Percentiles rank a stretch among this genome's conserved stretches.
These are phyloP conservation scores for Pinus albicaulis DNA, from an alignment of 75 land plant species.

Conservation along the genomic window DNA sequence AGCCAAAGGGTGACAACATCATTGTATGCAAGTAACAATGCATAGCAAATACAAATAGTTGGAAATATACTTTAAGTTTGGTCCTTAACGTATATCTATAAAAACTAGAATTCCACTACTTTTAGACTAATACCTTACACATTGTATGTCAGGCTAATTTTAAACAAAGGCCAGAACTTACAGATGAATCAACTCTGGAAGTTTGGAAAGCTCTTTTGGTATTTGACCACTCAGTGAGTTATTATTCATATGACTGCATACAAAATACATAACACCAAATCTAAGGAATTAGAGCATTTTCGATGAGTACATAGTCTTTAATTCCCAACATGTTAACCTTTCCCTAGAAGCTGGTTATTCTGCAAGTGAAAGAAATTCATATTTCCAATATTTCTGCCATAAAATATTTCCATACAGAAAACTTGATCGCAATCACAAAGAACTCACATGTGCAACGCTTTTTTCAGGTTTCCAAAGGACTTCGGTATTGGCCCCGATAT, in stretches of 20 bases:
- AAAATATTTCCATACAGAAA: not conserved
- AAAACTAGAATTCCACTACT: conserved; percentile 1
- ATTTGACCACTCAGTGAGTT: conserved; percentile 71
- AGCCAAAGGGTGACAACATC: not conserved
- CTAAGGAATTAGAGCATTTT: not conserved
- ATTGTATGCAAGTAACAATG: not conserved
- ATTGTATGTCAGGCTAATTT: too few species aligned
- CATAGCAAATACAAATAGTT: not conserved
- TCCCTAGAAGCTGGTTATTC: not conserved
- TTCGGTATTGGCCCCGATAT: conserved; percentile 71
- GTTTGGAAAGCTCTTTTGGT: conserved; percentile 54
- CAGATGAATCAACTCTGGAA: conserved; percentile 59
- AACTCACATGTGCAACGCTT: conserved; percentile 66
- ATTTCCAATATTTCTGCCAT: not conserved
- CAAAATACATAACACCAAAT: conserved; percentile 1
- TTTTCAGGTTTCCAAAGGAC: conserved; percentile 69
- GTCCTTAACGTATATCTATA: not conserved
- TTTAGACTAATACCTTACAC: not conserved
- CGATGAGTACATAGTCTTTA: not conserved
- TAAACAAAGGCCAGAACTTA: conserved; percentile 22
- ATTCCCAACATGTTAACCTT: not conserved
- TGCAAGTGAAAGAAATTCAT: not conserved
- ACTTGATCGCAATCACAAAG: conserved; percentile 1
- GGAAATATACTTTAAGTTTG: not conserved
- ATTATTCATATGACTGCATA: conserved; percentile 79